Conservation (phyloP, 2,329 filamentous ascomycete genomes). For the Beauveria varroae region DNA sequence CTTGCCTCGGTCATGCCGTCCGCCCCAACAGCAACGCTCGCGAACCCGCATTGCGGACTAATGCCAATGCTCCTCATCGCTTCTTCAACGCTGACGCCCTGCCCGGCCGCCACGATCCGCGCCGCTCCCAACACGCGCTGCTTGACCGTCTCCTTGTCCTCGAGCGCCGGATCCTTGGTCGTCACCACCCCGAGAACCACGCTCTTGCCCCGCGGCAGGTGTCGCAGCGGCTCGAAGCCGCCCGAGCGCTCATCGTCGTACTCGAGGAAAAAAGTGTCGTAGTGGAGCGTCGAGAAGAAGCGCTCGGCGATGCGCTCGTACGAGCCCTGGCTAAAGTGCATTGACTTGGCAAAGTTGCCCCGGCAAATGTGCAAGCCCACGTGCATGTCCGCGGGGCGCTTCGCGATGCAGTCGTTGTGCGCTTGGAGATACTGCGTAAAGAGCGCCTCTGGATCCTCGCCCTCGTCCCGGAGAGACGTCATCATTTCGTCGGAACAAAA, state of each 20-base stretch:
- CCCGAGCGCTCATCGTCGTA: slow-evolving; percentile 54
- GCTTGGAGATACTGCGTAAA: slow-evolving; percentile 64
- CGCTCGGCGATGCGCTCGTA: slow-evolving; percentile 56
- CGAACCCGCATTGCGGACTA: slow-evolving; percentile 64
- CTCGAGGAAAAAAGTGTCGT: slow-evolving; percentile 54
- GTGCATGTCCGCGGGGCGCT: slow-evolving; percentile 57
- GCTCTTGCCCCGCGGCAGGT: slow-evolving; percentile 53
- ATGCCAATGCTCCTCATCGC: slow-evolving; percentile 58
- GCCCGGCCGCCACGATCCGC: slow-evolving; percentile 58
- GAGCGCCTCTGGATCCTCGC: slow-evolving; percentile 55
- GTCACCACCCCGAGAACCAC: slow-evolving; percentile 55
- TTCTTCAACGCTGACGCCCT: slow-evolving; percentile 52
- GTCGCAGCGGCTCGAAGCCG: slow-evolving; percentile 53
- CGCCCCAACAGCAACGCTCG: slow-evolving; percentile 57
- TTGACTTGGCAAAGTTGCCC: slow-evolving; percentile 54
- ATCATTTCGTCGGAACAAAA: slow-evolving; percentile 65
- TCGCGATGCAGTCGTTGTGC: slow-evolving; percentile 62
- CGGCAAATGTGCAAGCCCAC: slow-evolving; percentile 59
- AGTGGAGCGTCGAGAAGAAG: slow-evolving; percentile 51
- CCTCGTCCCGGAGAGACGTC: slow-evolving; percentile 46
- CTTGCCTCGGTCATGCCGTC: slow-evolving; percentile 59
- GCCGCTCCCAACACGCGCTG: slow-evolving; percentile 49
- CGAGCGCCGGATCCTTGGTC: slow-evolving; percentile 51
- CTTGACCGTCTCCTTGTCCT: slow-evolving; percentile 48
- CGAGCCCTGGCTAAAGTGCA: slow-evolving; percentile 57